Evolutionary conservation across 208 protist genomes (phyloP), one percentile per base, ranked within the genome.

Genomic region (Leishmania lainsoni): DNA sequence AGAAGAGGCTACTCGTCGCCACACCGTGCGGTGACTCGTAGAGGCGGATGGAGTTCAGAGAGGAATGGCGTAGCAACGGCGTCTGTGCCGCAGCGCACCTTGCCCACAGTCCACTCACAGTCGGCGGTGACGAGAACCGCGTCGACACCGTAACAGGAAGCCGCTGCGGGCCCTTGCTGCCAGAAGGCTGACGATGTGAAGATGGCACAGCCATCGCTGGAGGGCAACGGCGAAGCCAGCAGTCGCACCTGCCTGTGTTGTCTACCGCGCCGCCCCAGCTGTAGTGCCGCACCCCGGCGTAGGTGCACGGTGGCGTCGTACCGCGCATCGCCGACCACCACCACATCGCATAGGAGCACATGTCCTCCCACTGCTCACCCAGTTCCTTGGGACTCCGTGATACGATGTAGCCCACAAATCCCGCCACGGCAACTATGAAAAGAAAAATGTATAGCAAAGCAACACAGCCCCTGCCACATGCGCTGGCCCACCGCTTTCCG

Each of bases 291-390:
- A 84, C 81, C 4, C 81, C 86, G 42, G 59, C 82, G 68, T 83
- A 83, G 26, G 83, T 83, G 82, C 86, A 89, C 68, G 79, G 86
- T 29, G 70, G 16, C 58, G 22, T 48, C 48, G 56, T 32, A 16
- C 81, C 75, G 22, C 70, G 77, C 20, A 82, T 49, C 0, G 63
- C 79, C 45, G 74, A 63, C 80, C 80, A 83, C 80, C 63, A 78
- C 65, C 80, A 84, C 70, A 29, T 51, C 12, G 56, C 68, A 65
- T 79, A 80, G 39, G 75, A 79, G 59, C 76, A 48, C 81, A 85
- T 59, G n/a, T 89, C 86, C 22, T 81, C 77, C 75, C 83, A 83
- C 80, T 86, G 83, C 52, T 86, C 86, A 26, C 80, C 80, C 12
- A 83, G 26, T 6, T 84, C 76, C 48, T 86, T 84, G 12, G 81